These are phyloP conservation scores for Adansonia gregorii DNA, from an alignment of 441 rosid species.

Conservation along the genomic window DNA sequence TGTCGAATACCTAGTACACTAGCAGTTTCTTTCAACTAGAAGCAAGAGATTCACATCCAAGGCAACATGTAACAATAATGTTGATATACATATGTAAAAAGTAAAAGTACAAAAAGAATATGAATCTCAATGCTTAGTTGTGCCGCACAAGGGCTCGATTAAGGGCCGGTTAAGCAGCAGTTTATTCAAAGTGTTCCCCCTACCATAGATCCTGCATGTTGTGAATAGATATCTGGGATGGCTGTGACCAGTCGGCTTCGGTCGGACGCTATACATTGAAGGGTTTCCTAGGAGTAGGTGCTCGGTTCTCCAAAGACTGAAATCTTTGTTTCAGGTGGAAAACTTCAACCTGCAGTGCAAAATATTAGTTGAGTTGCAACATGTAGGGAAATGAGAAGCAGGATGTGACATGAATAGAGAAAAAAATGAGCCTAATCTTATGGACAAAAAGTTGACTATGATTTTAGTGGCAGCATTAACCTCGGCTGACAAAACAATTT, in stretches of 20 bases:
- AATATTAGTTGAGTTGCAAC: neutral
- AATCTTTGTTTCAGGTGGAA: slow-evolving; percentile 96
- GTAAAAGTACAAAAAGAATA: neutral
- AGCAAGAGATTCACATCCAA: neutral
- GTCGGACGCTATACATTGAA: slow-evolving; percentile 51
- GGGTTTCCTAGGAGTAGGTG: slow-evolving; percentile 82
- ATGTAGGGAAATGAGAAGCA: neutral
- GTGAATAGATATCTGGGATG: neutral
- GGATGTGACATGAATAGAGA: neutral
- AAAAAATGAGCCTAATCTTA: neutral
- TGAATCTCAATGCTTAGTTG: neutral
- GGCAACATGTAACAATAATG: neutral
- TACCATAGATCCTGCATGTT: neutral
- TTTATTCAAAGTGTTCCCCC: neutral
- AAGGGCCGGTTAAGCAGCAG: neutral
- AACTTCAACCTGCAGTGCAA: slow-evolving; percentile 75
- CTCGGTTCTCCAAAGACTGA: slow-evolving; percentile 87
- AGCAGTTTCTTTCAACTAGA: neutral
- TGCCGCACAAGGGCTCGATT: neutral
- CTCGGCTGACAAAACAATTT: neutral
- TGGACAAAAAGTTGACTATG: neutral
- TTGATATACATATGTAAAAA: neutral
- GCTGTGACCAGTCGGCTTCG: neutral
- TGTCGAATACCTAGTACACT: too few species aligned
- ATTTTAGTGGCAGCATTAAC: neutral